Evolutionary conservation across 139 green algal species (phyloP).

Genomic region (Chlamydomonas asymmetrica): DNA sequence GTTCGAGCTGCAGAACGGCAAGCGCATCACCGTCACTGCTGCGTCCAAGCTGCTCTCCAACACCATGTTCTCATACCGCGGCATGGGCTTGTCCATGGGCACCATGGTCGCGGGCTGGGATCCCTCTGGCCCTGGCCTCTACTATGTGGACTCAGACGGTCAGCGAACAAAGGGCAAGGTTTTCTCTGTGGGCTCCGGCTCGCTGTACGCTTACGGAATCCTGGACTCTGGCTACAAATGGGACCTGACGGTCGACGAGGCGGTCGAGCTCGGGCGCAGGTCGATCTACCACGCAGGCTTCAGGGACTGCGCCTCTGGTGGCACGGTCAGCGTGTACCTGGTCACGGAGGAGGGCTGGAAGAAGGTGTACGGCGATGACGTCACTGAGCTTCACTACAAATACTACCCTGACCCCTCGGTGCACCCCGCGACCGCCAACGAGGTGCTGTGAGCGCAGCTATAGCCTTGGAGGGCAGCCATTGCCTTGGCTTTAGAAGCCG

Average conservation of each 20-base stretch:
- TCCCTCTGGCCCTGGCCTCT: constrained; percentile 85
- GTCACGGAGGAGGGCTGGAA: constrained; percentile 94
- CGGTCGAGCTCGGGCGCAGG: constrained; percentile 87
- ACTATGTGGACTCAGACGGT: constrained; percentile 97
- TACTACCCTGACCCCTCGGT: constrained; percentile 76
- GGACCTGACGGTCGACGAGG: constrained; percentile 93
- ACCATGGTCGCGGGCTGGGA: constrained; percentile 97
- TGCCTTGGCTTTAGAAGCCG: too few relatives aligned
- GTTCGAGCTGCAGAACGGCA: constrained; percentile 95
- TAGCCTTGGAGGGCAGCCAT: too few relatives aligned
- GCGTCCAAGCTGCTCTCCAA: constrained; percentile 98
- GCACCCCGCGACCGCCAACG: constrained; percentile 50
- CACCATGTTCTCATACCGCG: constrained; percentile 97
- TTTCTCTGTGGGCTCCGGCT: constrained; percentile 95
- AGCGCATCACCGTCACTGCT: constrained; percentile 93
- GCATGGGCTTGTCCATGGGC: constrained; percentile 97
- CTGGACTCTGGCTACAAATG: constrained; percentile 91
- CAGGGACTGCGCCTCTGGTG: constrained; percentile 93
- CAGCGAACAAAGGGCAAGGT: constrained; percentile 92
- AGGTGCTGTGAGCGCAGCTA: constrained; percentile 36
- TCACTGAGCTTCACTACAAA: constrained; percentile 94
- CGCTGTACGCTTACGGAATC: constrained; percentile 97
- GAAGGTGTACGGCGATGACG: constrained; percentile 95
- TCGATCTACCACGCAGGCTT: constrained; percentile 99
- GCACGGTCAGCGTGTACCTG: constrained; percentile 97